Percentiles rank a stretch among this genome's conserved stretches.
These are phyloP conservation scores for Akebia trifoliata DNA, from an alignment of 164 flowering plant species.

Conservation along the genomic window DNA sequence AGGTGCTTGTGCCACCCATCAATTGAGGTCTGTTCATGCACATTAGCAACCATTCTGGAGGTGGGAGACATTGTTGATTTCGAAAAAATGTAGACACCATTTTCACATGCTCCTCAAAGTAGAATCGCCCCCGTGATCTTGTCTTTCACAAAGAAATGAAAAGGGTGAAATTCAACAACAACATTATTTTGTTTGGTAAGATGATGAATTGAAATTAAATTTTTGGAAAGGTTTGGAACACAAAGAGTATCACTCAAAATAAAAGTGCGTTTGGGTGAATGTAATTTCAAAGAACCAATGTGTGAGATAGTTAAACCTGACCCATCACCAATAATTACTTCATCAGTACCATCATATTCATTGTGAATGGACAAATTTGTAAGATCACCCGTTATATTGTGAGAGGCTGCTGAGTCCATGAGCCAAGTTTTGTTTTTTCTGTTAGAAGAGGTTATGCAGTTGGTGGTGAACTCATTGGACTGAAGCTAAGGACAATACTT, in stretches of 20 bases:
- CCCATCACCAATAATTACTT: slow-evolving; percentile 5
- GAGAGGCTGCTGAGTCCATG: not conserved
- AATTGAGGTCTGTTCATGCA: not conserved
- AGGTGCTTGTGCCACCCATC: not conserved
- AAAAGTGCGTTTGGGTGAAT: not conserved
- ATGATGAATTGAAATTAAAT: not conserved
- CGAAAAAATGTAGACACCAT: not conserved
- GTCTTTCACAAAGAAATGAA: slow-evolving; percentile 3
- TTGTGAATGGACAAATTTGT: not conserved
- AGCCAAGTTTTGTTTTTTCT: not conserved
- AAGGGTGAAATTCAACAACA: slow-evolving; percentile 6
- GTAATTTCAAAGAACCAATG: not conserved
- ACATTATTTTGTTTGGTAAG: slow-evolving; percentile 3
- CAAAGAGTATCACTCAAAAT: not conserved
- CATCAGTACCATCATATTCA: slow-evolving; percentile 4
- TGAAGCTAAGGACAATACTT: not conserved
- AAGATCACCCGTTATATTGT: slow-evolving; percentile 1
- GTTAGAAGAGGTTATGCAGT: not conserved
- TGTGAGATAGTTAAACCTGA: slow-evolving; percentile 2
- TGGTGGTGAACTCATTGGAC: too few species aligned
- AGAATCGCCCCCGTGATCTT: not conserved
- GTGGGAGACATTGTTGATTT: not conserved
- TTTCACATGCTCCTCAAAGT: not conserved
- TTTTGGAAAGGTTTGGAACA: not conserved
- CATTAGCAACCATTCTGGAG: not conserved